Evolutionary conservation across 805 yeast genomes (phyloP).

Genomic region (Saccharomycopsis javanensis): DNA sequence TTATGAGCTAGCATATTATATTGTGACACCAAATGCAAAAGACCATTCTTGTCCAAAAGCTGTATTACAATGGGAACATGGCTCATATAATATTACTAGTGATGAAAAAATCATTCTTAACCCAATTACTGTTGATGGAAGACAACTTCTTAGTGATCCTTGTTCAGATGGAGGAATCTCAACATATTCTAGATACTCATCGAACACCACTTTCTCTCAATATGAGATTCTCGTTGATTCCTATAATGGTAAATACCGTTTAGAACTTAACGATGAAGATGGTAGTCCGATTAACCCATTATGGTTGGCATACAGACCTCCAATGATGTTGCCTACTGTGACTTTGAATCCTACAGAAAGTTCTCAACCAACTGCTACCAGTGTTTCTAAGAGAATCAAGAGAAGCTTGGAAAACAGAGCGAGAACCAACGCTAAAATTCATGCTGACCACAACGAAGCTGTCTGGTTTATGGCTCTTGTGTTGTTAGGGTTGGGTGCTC

Average conservation of each 20-base stretch:
- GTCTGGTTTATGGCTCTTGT: conserved; percentile 52
- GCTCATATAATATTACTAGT: conserved; percentile 50
- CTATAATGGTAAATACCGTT: conserved; percentile 75
- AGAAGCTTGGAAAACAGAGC: conserved; percentile 60
- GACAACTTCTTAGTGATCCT: conserved; percentile 84
- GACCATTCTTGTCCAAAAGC: conserved; percentile 82
- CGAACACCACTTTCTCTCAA: conserved; percentile 47
- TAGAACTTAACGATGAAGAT: conserved; percentile 66
- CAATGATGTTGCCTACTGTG: conserved; percentile 89
- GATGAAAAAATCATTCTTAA: conserved; percentile 53
- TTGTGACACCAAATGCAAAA: conserved; percentile 57
- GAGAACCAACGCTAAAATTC: conserved; percentile 61
- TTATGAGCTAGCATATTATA: conserved; percentile 84
- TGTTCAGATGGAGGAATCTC: conserved; percentile 58
- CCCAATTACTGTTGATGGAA: conserved; percentile 83
- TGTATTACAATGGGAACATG: conserved; percentile 80
- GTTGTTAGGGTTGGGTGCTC: conserved; percentile 20
- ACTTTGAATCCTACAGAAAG: conserved; percentile 77
- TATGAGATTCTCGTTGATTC: conserved; percentile 56
- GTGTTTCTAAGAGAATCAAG: conserved; percentile 27
- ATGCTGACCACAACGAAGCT: conserved; percentile 33
- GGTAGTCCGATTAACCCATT: conserved; percentile 80
- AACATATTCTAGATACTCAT: conserved; percentile 61
- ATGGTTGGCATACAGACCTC: conserved; percentile 87
- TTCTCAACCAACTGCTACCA: conserved; percentile 27